Conservation (phyloP, 2,329 filamentous ascomycete species). For the Aaosphaeria pasadenensis region DNA sequence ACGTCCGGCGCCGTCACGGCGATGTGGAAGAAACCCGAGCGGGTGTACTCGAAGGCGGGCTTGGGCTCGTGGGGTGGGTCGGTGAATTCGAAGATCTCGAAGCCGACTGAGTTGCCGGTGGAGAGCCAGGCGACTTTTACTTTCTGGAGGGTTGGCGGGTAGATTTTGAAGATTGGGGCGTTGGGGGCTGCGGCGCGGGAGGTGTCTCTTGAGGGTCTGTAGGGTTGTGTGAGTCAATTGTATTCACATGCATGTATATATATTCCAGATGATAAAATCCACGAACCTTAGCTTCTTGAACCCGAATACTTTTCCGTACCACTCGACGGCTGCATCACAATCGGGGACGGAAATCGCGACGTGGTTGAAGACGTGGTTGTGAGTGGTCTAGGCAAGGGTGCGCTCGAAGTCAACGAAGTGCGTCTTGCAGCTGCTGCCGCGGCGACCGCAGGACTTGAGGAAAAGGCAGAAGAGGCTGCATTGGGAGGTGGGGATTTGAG, state of each 20-base stretch:
- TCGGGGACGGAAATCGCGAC: constrained; percentile 23
- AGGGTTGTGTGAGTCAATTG: too few species aligned
- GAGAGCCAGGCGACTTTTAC: constrained; percentile 28
- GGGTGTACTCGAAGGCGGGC: constrained; percentile 18
- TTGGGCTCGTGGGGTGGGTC: constrained; percentile 13
- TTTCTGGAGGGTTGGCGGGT: constrained; percentile 20
- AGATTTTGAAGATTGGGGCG: constrained; percentile 29
- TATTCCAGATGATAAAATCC: not conserved
- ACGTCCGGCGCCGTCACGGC: constrained; percentile 29
- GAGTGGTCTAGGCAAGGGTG: constrained; percentile 5
- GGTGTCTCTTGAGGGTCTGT: not conserved
- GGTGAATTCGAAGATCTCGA: constrained; percentile 34
- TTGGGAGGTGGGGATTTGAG: constrained; percentile 14
- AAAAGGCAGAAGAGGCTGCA: not conserved
- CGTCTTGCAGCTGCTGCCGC: constrained; percentile 1
- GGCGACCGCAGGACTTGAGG: not conserved
- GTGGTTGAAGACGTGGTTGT: constrained; percentile 19
- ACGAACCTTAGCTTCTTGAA: constrained; percentile 19
- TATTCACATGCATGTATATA: not conserved
- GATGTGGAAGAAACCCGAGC: constrained; percentile 36
- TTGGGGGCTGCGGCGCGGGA: constrained; percentile 4
- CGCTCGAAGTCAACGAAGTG: constrained; percentile 9
- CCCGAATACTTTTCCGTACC: constrained; percentile 21
- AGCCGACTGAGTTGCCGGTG: constrained; percentile 31
- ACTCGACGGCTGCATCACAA: constrained; percentile 19